Conservation (phyloP, 2,329 filamentous ascomycete species). For the Helicocarpus griseus region DNA sequence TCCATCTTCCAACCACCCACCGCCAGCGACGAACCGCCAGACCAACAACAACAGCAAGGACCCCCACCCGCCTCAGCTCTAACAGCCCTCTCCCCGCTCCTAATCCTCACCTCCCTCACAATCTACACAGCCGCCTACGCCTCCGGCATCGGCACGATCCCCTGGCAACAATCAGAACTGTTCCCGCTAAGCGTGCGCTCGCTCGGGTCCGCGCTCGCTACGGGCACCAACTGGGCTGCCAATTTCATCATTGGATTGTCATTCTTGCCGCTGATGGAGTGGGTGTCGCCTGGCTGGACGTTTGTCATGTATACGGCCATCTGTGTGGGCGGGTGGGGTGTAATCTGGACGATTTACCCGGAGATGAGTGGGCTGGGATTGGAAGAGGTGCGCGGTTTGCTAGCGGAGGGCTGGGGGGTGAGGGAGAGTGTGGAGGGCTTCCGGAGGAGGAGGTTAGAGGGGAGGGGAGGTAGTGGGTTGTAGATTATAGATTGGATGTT, state of each 20-base stretch:
- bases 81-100: conserved; percentile 37
- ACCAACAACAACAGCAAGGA: conserved; percentile 11
- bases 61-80: conserved; percentile 15
- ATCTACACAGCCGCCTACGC: conserved; percentile 81
- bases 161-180: conserved; percentile 92
- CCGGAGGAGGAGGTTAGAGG: not conserved
- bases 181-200: conserved; percentile 62
- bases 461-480: not conserved
- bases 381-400: conserved; percentile 65
- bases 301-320: conserved; percentile 71
- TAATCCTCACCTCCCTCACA: conserved; percentile 67
- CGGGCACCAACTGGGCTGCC: conserved; percentile 76
- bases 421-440: conserved; percentile 32
- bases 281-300: conserved; percentile 61
- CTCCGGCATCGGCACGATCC: conserved; percentile 79
- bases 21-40: conserved; percentile 14
- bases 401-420: conserved; percentile 67
- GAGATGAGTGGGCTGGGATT: conserved; percentile 74
- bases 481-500: not conserved
- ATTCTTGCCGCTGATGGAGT: conserved; percentile 79
- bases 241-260: conserved; percentile 82
- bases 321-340: conserved; percentile 56
- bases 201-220: conserved; percentile 50
- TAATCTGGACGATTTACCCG: conserved; percentile 68
- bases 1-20: conserved; percentile 46